A percentile compares a stretch with the other conserved stretches of the same genome.
These are phyloP conservation scores for Euphorbia lathyris DNA, from an alignment of 345 rosid species.

Conservation along the genomic window DNA sequence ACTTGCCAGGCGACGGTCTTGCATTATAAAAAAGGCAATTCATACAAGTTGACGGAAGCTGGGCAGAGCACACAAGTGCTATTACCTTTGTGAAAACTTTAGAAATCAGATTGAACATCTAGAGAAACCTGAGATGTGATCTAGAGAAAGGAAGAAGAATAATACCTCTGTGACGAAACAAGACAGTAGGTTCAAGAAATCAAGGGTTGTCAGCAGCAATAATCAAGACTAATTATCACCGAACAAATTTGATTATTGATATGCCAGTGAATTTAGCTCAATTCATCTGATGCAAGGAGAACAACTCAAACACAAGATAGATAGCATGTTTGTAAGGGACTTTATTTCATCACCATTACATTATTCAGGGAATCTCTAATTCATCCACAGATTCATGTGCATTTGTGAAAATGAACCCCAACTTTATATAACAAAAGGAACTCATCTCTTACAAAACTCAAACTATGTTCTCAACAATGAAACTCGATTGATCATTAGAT, in stretches of 20 bases:
- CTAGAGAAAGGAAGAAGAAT: background rate
- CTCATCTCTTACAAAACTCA: background rate
- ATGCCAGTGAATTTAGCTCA: background rate
- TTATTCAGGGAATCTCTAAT: background rate
- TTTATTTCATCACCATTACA: background rate
- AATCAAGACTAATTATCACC: background rate
- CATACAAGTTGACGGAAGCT: background rate
- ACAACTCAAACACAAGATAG: background rate
- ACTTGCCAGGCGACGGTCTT: background rate
- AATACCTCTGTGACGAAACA: background rate
- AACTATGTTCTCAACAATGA: background rate
- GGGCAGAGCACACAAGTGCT: background rate
- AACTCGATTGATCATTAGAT: background rate
- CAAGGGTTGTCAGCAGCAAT: constrained; percentile 13
- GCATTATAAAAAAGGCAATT: background rate
- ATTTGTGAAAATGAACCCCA: background rate
- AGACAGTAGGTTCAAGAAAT: background rate
- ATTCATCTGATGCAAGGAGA: constrained; percentile 5
- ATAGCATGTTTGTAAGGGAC: constrained; percentile 1
- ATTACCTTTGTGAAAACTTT: background rate
- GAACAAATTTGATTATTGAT: background rate
- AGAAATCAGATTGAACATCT: constrained; percentile 7
- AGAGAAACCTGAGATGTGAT: constrained; percentile 6
- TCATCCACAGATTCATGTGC: background rate
- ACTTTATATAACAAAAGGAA: constrained; percentile 1